Conservation (phyloP, 2,329 filamentous ascomycete genomes). For the Aureobasidium sp. region DNA sequence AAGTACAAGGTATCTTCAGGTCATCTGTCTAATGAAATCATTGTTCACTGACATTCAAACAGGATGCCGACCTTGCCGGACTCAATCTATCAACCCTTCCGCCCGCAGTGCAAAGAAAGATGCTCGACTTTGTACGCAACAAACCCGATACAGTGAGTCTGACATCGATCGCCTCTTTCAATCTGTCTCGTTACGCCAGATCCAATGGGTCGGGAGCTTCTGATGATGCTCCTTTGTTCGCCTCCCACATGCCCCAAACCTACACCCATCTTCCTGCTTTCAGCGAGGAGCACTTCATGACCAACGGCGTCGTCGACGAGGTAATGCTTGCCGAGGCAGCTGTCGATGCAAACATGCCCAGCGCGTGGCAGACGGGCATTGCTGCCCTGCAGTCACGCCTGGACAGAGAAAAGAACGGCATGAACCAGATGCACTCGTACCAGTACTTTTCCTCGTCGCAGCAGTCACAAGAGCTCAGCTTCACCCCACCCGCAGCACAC, state of each 20-base stretch:
- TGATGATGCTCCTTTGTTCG: background rate
- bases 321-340: background rate
- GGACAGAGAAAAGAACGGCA: constrained; percentile 2
- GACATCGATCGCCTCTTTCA: background rate
- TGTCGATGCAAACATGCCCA: background rate
- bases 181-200: background rate
- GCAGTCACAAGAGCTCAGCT: background rate
- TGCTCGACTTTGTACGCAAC: constrained; percentile 15
- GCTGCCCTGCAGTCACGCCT: background rate
- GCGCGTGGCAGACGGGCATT: constrained; percentile 1
- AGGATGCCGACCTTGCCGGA: constrained; percentile 5
- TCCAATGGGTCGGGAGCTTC: background rate
- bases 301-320: background rate
- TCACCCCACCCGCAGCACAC: background rate
- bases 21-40: background rate
- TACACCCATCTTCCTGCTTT: constrained; percentile 5
- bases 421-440: background rate
- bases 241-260: background rate
- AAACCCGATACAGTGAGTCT: constrained; percentile 5
- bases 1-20: constrained; percentile 8
- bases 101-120: constrained; percentile 11
- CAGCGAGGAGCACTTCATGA: background rate
- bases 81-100: background rate
- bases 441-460: background rate
- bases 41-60: background rate